Evolutionary conservation across 768 basidiomycete genomes (phyloP), one percentile per base, ranked within the genome.

Genomic region (Suillus paluster): DNA sequence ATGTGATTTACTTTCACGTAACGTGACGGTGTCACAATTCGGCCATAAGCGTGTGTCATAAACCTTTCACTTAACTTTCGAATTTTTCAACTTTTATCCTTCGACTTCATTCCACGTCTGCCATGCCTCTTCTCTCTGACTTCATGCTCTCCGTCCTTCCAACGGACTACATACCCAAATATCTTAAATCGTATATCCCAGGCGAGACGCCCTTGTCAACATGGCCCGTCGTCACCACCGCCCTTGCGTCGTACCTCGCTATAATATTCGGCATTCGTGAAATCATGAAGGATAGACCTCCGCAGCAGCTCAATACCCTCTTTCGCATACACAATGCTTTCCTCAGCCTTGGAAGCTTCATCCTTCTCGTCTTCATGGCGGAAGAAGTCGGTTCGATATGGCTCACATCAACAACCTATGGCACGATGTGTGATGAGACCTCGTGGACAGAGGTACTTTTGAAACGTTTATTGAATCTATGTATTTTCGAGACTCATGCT

Each of bases 241-340:
- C 90, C 15, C 84, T 99, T 64, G 84, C 77, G 34, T 83, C 84
- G 60, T 99, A 99, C 82, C 87, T 99, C 67, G 88, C 85, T 77
- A 79, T 90, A 80, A 89, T 99, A 71, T 99, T 98, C 72, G 86
- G 91, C 65, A 84, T 91, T 39, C 88, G 88, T 72, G 87, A 86
- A 67, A 73, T 92, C 69, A 97, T 98, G 96, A 91, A 84, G 82
- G 85, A 84, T 73, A 82, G 83, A 54, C 79, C 84, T 68, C 83
- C 95, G 10, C 81, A 84, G 69, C 90, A 88, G 78, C 88, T 97
- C 70, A 93, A 89, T 64, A 75, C 83, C 61, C 83, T 94, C 60
- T 98, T 98, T 80, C 93, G 94, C 78, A 71, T 84, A 44, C 97
- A 99, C 80, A 99, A 99, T 75, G 79, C 94, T 64, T 78, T 97